These are phyloP conservation scores for Solanum sejunctum DNA, from an alignment of 257 asterid genomes.

Conservation along the genomic window DNA sequence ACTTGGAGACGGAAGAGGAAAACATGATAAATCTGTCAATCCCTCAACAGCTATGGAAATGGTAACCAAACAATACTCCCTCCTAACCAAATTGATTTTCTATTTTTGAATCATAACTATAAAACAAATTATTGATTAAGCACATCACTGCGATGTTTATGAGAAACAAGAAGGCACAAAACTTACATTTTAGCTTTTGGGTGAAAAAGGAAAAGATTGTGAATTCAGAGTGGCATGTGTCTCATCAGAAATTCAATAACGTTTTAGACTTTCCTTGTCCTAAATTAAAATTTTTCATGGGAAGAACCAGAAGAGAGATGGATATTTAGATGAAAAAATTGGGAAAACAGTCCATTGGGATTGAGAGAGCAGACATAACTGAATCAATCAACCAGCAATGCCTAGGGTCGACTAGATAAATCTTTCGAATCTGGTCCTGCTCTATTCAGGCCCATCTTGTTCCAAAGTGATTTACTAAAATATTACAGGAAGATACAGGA, in stretches of 20 bases:
- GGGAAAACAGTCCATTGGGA: not conserved
- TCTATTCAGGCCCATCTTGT: not conserved
- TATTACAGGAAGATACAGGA: not conserved
- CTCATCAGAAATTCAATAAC: not conserved
- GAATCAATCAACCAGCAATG: not conserved
- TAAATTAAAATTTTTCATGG: not conserved
- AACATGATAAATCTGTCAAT: not conserved
- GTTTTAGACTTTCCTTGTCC: not conserved
- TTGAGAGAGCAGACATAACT: not conserved
- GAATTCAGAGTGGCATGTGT: not conserved
- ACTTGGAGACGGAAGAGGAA: not conserved
- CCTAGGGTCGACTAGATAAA: not conserved
- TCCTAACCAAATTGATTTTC: not conserved
- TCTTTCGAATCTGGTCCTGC: not conserved
- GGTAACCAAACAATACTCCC: not conserved
- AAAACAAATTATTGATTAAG: not conserved
- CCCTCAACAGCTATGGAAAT: not conserved
- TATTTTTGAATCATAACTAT: not conserved
- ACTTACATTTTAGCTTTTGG: not conserved
- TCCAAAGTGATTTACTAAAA: not conserved
- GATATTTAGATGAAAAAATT: not conserved
- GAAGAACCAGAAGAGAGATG: not conserved
- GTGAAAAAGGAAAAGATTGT: not conserved
- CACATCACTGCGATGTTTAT: not conserved
- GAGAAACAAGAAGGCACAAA: not conserved